Evolutionary conservation across 2,329 filamentous ascomycete genomes (phyloP).

Genomic region (Arthrobotrys sinensis): DNA sequence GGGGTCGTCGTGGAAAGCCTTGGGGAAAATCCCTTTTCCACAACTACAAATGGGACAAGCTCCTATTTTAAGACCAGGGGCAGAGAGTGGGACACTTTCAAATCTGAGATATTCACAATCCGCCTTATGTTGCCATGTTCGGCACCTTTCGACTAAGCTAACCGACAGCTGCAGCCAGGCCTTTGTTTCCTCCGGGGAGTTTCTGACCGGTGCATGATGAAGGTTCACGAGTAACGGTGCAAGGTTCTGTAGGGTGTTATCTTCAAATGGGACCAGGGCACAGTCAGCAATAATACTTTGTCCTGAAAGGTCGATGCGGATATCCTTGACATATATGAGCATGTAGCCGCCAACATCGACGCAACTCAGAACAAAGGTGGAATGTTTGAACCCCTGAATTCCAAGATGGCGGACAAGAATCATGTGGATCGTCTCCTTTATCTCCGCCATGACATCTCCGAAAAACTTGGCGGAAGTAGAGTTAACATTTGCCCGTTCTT

Average conservation of each 20-base stretch:
- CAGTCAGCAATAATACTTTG: conserved; percentile 74
- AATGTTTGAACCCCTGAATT: conserved; percentile 49
- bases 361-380: conserved; percentile 60
- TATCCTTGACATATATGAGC: conserved; percentile 71
- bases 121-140: conserved; percentile 23
- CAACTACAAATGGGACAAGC: conserved; percentile 31
- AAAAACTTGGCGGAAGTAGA: neutral
- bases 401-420: conserved; percentile 62
- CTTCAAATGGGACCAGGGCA: conserved; percentile 77
- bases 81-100: conserved; percentile 9
- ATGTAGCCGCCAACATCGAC: conserved; percentile 44
- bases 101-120: conserved; percentile 31
- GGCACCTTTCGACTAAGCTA: conserved; percentile 35
- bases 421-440: conserved; percentile 64
- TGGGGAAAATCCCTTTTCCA: conserved; percentile 44
- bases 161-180: conserved; percentile 22
- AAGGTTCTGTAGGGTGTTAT: conserved; percentile 73
- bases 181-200: conserved; percentile 70
- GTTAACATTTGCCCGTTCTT: conserved; percentile 59
- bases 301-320: conserved; percentile 72
- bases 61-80: neutral
- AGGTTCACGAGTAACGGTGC: conserved; percentile 70
- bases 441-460: conserved; percentile 55
- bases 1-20: neutral
- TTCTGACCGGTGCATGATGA: conserved; percentile 72